These are phyloP conservation scores for Syzygium aqueum DNA, from an alignment of 345 rosid genomes.

Conservation along the genomic window DNA sequence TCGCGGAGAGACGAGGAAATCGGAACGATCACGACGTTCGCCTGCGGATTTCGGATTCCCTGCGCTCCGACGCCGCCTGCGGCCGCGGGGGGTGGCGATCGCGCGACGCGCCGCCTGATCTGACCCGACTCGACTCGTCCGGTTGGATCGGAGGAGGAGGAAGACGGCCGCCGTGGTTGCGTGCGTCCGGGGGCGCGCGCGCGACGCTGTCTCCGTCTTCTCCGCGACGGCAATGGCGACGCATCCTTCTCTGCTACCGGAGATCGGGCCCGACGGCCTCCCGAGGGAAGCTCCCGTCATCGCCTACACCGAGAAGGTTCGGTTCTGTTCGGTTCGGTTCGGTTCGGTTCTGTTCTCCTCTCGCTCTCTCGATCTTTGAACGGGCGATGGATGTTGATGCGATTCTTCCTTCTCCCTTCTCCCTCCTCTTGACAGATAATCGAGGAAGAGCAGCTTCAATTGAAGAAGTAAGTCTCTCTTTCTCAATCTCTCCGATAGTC, in stretches of 20 bases:
- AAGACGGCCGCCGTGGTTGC: not conserved
- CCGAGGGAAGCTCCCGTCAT: slow-evolving; percentile 76
- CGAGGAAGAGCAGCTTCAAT: slow-evolving; percentile 77
- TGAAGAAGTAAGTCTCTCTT: slow-evolving; percentile 46
- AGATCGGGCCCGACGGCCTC: slow-evolving; percentile 93
- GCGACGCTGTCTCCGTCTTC: too few relatives aligned
- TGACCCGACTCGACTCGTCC: not conserved
- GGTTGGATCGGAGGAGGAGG: not conserved
- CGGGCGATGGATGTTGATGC: not conserved
- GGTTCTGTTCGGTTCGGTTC: slow-evolving; percentile 16
- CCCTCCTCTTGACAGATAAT: slow-evolving; percentile 37
- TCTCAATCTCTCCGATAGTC: not conserved
- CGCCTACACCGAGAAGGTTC: slow-evolving; percentile 87
- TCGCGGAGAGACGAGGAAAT: not conserved
- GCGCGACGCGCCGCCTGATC: not conserved
- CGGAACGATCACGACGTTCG: not conserved
- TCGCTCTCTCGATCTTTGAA: not conserved
- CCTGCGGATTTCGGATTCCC: not conserved
- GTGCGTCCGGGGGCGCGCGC: too few relatives aligned
- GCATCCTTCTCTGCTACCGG: slow-evolving; percentile 50
- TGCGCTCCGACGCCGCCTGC: not conserved
- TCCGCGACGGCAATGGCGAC: slow-evolving; percentile 1
- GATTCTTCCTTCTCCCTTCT: not conserved
- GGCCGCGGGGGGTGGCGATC: not conserved
- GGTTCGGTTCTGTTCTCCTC: not conserved